These are phyloP conservation scores for Pleurostoma richardsiae DNA, from an alignment of 2,329 filamentous ascomycete genomes.

Conservation along the genomic window DNA sequence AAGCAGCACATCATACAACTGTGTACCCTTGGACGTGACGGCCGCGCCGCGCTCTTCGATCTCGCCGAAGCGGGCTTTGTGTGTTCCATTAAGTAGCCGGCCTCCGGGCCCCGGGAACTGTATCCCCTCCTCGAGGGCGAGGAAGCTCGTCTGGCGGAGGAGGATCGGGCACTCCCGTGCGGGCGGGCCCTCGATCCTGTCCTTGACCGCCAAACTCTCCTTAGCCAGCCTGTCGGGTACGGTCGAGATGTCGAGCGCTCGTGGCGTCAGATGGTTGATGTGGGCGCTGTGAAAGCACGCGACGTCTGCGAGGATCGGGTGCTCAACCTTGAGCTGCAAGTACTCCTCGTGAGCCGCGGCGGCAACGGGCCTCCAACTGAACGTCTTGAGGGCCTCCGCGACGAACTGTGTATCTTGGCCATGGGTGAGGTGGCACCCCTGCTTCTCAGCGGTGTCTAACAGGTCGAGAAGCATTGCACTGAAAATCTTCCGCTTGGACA, in stretches of 20 bases:
- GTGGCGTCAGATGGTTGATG: conserved; percentile 49
- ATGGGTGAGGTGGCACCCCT: conserved; percentile 18
- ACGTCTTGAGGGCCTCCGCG: conserved; percentile 35
- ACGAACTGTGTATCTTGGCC: conserved; percentile 31
- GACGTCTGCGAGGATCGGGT: conserved; percentile 44
- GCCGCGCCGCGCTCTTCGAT: conserved; percentile 48
- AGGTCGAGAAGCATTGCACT: conserved; percentile 27
- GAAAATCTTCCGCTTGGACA: conserved; percentile 30
- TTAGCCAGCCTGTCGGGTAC: conserved; percentile 36
- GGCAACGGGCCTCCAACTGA: conserved; percentile 39
- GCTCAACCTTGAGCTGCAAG: conserved; percentile 30
- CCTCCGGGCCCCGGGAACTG: conserved; percentile 23
- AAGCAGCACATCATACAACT: conserved; percentile 39
- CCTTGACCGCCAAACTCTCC: conserved; percentile 36
- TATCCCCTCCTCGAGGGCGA: conserved; percentile 42
- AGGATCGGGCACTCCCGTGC: conserved; percentile 36
- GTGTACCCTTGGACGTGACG: conserved; percentile 36
- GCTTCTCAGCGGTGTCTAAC: conserved; percentile 25
- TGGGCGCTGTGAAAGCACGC: conserved; percentile 33
- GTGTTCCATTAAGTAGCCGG: conserved; percentile 22
- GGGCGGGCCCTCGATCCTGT: conserved; percentile 46
- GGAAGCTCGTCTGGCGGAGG: conserved; percentile 48
- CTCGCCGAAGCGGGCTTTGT: conserved; percentile 47
- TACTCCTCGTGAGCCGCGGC: conserved; percentile 35
- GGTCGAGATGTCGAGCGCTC: conserved; percentile 40